Evolutionary conservation across 306 rosid genomes (phyloP), one percentile per base, ranked within the genome.

Genomic region (Arachis stenosperma): DNA sequence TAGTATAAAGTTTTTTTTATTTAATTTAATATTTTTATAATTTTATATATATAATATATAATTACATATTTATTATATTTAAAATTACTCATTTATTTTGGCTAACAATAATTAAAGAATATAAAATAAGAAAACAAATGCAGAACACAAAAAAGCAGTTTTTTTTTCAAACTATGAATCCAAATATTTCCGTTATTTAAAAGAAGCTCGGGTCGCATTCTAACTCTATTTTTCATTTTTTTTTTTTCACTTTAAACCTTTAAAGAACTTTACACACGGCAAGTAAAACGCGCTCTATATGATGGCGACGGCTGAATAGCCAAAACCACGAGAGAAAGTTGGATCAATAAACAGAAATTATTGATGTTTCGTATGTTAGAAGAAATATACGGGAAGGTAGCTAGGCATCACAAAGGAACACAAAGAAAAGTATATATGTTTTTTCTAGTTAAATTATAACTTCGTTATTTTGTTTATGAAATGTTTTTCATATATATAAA

Each of bases 211-310:
- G 55, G 69, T 42, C 67, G 11, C 11, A 9, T 52, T 7, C n/a
- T 9, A 33, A 33, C 7, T 1, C 27, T 27, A 22, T 10, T 57
- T 1, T 70, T 58, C 9, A 6, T 37, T 8, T 33, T 33, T 33
- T 33, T 33, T 33, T 33, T 2, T 33, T 2, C 2, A 2, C 3
- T 33, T 33, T 33, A 4, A 2, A 40, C 67, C 59, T 75, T 48
- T 56, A 9, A 29, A 60, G 52, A 68, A 48, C 61, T 50, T 57
- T 65, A 6, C 41, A 48, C 78, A 70, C 40, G 60, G 79, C 74
- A 70, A 69, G 84, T 50, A 40, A 67, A 36, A 6, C 15, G 37
- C 37, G 4, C 37, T 33, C 37, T 58, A 9, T 40, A 40, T 36
- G 43, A 53, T 11, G 64, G 61, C 54, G 56, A 55, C 22, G 52